Evolutionary conservation across 257 asterid genomes (phyloP), one percentile per base, ranked within the genome.

Genomic region (Nicotiana tabacum): DNA sequence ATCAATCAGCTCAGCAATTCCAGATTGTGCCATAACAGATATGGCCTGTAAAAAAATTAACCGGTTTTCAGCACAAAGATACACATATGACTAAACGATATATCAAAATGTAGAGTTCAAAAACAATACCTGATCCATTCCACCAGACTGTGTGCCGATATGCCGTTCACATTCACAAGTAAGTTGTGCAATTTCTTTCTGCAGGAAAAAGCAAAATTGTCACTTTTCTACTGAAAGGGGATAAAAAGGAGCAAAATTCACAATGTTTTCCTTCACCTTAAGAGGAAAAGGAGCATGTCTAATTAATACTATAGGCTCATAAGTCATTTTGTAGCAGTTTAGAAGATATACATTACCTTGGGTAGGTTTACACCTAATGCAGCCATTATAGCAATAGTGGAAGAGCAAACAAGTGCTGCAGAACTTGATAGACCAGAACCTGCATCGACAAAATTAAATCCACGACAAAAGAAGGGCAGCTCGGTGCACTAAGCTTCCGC

Each of bases 381-480:
- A 83, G 98, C 96, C 98, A 96, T 94, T 84, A 96, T 90, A 66
- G 98, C 97, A 77, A 96, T 94, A 53, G 98, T 93, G 51, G 99
- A 85, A 56, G 98, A 94, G 91, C 99, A 96, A 83, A 94, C 99
- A 89, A 96, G 92, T 76, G 98, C 98, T 80, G 99, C 98, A 84
- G 99, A 96, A 89, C 99, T 96, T 29, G 99, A 96, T 72, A 96
- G 88, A 66, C 99, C 99, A 81, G 98, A 96, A 13, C 99, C 98
- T 96, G 84, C 72, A 87, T 11, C 53, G 62, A n/a, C 24, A 77
- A 33, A 37, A 5, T 37, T 37, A 37, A 37, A 37, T 37, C 46
- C 46, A 37, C 43, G 43, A 37, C 43, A 32, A 32, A 32, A 32
- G 35, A 32, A 32, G 35, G 35, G 35, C 35, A 32, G 33, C 3